These are phyloP conservation scores for Wallacemonas sp. DNA, from an alignment of 208 protist genomes.

Conservation along the genomic window DNA sequence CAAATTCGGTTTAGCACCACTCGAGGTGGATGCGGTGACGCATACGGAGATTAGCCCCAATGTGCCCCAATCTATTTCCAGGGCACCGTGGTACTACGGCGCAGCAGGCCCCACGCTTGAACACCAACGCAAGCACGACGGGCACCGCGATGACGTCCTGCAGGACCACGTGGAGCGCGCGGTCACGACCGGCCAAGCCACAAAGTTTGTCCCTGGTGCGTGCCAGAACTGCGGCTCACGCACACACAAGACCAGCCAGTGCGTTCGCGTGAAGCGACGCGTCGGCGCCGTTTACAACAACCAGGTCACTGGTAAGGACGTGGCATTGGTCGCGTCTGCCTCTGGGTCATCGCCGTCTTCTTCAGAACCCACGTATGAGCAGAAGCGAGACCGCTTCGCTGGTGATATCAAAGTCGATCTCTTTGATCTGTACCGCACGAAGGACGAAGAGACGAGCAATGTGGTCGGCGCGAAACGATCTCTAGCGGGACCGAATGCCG, in stretches of 20 bases:
- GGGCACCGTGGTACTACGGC: constrained; percentile 97
- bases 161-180: constrained; percentile 43
- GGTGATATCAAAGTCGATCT: constrained; percentile 67
- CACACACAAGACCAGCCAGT: constrained; percentile 96
- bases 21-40: constrained; percentile 76
- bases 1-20: constrained; percentile 81
- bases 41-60: constrained; percentile 97
- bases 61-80: constrained; percentile 97
- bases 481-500: no score
- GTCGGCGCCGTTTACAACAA: constrained; percentile 71
- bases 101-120: constrained; percentile 76
- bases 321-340: constrained; percentile 28
- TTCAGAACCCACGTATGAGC: constrained; percentile 38
- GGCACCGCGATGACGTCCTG: constrained; percentile 31
- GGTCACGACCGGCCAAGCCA: constrained; percentile 58
- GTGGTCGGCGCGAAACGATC: no score
- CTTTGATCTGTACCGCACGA: constrained; percentile 25
- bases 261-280: constrained; percentile 88
- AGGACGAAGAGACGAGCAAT: no score
- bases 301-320: constrained; percentile 62
- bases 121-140: constrained; percentile 79
- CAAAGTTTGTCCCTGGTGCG: constrained; percentile 95
- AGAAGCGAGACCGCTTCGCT: constrained; percentile 78
- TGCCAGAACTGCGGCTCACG: constrained; percentile 99
- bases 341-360: no score